phyloP scores from a whole-genome alignment of 2,329 filamentous ascomycete genomes.

The Diaporthe sp. region DNA sequence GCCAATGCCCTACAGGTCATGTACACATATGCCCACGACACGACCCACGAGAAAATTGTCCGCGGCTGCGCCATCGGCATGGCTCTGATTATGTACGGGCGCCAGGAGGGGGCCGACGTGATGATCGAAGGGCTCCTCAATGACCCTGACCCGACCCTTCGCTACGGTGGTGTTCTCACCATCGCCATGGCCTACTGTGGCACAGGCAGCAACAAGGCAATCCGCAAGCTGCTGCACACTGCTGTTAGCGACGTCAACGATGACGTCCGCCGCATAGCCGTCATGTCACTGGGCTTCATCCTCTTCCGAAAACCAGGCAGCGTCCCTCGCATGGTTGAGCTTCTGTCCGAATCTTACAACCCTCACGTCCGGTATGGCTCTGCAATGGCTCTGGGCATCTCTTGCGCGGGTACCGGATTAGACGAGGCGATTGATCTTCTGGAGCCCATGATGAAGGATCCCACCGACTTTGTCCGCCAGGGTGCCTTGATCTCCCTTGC shows the following conservation, averaged over 20 bases:
- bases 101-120: constrained; percentile 94
- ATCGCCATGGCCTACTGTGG: constrained; percentile 97
- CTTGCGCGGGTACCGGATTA: constrained; percentile 94
- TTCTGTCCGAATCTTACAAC: constrained; percentile 98
- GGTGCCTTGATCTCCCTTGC: constrained; percentile 93
- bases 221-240: constrained; percentile 93
- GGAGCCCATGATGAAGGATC: constrained; percentile 99
- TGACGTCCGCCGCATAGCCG: constrained; percentile 94
- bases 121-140: constrained; percentile 93
- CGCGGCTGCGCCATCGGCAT: constrained; percentile 95
- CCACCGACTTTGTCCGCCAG: constrained; percentile 97
- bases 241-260: constrained; percentile 99
- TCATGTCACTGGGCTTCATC: constrained; percentile 98
- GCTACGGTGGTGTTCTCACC: constrained; percentile 99
- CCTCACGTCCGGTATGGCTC: constrained; percentile 98
- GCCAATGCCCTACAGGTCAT: constrained; percentile 94
- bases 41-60: constrained; percentile 98
- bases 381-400: constrained; percentile 98
- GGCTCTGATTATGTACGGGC: constrained; percentile 98
- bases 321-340: constrained; percentile 98
- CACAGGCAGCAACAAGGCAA: constrained; percentile 98
- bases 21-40: constrained; percentile 98
- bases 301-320: constrained; percentile 97
- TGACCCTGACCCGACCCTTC: constrained; percentile 91
- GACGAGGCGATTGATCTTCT: constrained; percentile 97